These are phyloP conservation scores for Amaranthus tricolor DNA, from an alignment of 179 eudicot species.

Conservation along the genomic window DNA sequence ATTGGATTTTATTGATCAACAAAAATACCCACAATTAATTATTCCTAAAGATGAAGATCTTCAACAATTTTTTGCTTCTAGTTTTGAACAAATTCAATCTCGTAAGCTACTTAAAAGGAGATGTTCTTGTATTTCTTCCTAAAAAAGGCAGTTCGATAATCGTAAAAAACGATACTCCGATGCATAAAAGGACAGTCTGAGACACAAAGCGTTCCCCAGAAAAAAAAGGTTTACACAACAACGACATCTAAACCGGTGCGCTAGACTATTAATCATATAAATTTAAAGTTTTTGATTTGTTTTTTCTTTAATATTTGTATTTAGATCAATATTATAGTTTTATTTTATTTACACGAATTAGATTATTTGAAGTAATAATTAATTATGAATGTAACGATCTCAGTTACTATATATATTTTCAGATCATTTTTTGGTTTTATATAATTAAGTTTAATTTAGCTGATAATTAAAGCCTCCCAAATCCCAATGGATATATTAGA, in stretches of 20 bases:
- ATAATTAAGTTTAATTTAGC: not conserved
- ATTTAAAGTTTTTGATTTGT: not conserved
- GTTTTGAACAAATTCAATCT: constrained; percentile 23
- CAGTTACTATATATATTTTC: not conserved
- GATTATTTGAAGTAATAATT: not conserved
- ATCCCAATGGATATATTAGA: too few species aligned
- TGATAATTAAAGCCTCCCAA: not conserved
- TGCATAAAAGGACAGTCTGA: too few species aligned
- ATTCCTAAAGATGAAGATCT: constrained; percentile 23
- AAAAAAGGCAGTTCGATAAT: too few species aligned
- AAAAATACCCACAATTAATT: not conserved
- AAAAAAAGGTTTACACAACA: too few species aligned
- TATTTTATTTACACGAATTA: not conserved
- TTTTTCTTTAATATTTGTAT: not conserved
- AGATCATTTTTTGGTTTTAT: too few species aligned
- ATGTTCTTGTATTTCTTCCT: constrained; percentile 10
- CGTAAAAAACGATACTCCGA: too few species aligned
- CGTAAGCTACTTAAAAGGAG: constrained; percentile 16
- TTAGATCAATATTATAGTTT: not conserved
- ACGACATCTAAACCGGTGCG: too few species aligned
- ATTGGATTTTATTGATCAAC: constrained; percentile 16
- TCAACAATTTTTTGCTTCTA: constrained; percentile 17
- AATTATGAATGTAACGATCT: constrained; percentile 13
- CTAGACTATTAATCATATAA: too few species aligned
- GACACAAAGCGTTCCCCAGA: too few species aligned